phyloP scores from a whole-genome alignment of 176 grass and related monocot genomes.

The Cenchrus fungigraminus region DNA sequence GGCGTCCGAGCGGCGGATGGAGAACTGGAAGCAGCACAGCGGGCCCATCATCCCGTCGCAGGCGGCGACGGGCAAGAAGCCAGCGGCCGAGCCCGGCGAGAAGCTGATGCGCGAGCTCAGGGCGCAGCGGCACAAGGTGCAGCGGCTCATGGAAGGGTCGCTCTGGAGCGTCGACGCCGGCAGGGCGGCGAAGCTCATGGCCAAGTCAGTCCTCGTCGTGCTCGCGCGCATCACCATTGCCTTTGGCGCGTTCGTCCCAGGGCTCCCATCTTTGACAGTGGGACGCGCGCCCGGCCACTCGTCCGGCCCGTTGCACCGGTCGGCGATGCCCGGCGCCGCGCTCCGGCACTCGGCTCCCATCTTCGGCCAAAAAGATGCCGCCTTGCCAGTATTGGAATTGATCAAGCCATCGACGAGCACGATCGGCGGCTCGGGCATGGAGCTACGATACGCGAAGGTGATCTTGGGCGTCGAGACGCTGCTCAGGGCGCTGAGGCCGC shows the following conservation, averaged over 20 bases:
- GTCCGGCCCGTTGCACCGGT: slow-evolving; percentile 53
- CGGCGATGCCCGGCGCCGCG: slow-evolving; percentile 2
- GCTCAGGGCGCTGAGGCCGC: slow-evolving; percentile 41
- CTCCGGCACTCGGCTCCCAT: slow-evolving; percentile 76
- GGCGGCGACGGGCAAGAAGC: slow-evolving; percentile 14
- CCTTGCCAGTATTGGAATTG: slow-evolving; percentile 9
- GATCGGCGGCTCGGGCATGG: slow-evolving; percentile 68
- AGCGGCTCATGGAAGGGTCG: slow-evolving; percentile 64
- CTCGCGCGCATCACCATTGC: slow-evolving; percentile 57
- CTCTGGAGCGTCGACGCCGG: slow-evolving; percentile 57
- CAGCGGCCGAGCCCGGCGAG: slow-evolving; percentile 27
- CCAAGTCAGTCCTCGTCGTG: slow-evolving; percentile 63
- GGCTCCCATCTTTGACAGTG: slow-evolving; percentile 43
- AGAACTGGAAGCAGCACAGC: slow-evolving; percentile 67
- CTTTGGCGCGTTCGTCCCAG: slow-evolving; percentile 58
- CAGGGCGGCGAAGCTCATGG: slow-evolving; percentile 72
- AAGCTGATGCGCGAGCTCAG: slow-evolving; percentile 54
- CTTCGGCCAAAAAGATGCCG: slow-evolving; percentile 35
- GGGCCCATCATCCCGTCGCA: slow-evolving; percentile 80
- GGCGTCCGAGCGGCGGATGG: slow-evolving; percentile 69
- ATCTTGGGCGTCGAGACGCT: slow-evolving; percentile 58
- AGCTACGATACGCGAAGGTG: slow-evolving; percentile 70
- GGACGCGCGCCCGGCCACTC: slow-evolving; percentile 33
- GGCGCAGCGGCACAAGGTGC: slow-evolving; percentile 50
- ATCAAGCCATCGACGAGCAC: slow-evolving; percentile 50